These are phyloP conservation scores for Neohortaea acidophila DNA, from an alignment of 495 filamentous ascomycete genomes.

Conservation along the genomic window DNA sequence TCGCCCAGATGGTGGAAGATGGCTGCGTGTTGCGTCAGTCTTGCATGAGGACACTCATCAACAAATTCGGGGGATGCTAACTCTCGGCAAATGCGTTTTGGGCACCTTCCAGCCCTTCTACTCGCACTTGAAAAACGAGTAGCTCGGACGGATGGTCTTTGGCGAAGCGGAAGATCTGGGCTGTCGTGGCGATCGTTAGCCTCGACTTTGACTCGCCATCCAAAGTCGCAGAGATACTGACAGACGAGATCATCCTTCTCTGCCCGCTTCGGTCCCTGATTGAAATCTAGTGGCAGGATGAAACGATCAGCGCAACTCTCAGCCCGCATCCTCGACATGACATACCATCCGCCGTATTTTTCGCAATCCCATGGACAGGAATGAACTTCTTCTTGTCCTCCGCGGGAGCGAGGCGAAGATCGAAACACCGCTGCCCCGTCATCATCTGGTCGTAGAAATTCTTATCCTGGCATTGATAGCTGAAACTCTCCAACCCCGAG, in stretches of 20 bases:
- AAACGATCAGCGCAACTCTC: too few species aligned
- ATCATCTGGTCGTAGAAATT: slow-evolving; percentile 2
- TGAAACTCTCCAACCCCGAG: background rate
- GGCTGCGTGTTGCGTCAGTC: too few species aligned
- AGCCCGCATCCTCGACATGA: too few species aligned
- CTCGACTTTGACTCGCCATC: too few species aligned
- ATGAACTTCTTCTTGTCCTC: background rate
- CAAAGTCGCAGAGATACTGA: too few species aligned
- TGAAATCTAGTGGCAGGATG: too few species aligned
- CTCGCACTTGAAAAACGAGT: background rate
- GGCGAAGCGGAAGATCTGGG: background rate
- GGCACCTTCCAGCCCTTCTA: background rate
- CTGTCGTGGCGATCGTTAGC: too few species aligned
- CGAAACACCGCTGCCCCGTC: background rate
- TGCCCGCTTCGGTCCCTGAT: background rate
- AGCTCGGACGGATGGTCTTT: background rate
- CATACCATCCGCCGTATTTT: background rate
- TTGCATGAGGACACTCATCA: too few species aligned
- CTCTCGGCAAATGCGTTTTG: background rate
- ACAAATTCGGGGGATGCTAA: too few species aligned
- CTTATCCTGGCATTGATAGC: slow-evolving; percentile 3
- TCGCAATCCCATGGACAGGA: background rate
- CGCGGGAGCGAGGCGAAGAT: background rate
- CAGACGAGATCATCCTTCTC: background rate
- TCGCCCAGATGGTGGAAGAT: background rate